A percentile compares a stretch with the other conserved stretches of the same genome.
These are phyloP conservation scores for Gracilaria gracilis DNA, from an alignment of 23 red algal genomes.

Conservation along the genomic window DNA sequence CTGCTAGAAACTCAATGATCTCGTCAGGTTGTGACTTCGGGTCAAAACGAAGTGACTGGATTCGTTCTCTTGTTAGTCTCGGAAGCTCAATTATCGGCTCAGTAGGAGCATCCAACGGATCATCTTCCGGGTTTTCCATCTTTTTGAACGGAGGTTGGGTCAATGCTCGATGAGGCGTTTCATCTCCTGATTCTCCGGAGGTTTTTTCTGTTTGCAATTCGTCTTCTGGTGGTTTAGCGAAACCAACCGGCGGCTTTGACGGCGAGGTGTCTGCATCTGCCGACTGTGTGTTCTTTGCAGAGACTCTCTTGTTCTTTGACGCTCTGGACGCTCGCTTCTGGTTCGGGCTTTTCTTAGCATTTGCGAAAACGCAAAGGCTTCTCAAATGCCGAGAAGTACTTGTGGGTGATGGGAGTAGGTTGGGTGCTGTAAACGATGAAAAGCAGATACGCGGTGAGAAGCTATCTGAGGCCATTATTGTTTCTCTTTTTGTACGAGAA, in stretches of 20 bases:
- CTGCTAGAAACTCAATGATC: slow-evolving; percentile 56
- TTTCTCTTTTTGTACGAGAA: neutral
- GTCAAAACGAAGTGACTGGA: slow-evolving; percentile 37
- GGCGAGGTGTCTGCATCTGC: neutral
- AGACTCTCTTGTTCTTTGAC: slow-evolving; percentile 28
- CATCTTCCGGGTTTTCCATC: slow-evolving; percentile 46
- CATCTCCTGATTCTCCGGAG: slow-evolving; percentile 49
- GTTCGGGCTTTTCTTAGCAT: slow-evolving; percentile 32
- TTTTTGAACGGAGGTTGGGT: slow-evolving; percentile 8
- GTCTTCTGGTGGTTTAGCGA: neutral
- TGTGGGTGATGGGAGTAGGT: neutral
- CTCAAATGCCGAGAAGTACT: neutral
- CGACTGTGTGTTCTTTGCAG: neutral
- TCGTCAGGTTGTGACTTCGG: slow-evolving; percentile 27
- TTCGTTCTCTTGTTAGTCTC: slow-evolving; percentile 11
- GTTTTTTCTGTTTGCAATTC: slow-evolving; percentile 22
- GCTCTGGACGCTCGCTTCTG: slow-evolving; percentile 15
- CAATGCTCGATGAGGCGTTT: slow-evolving; percentile 48
- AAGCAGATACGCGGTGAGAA: slow-evolving; percentile 1
- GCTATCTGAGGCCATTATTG: neutral
- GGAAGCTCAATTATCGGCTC: slow-evolving; percentile 25
- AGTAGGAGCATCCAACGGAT: slow-evolving; percentile 44
- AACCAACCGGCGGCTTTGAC: neutral
- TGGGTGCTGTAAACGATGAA: slow-evolving; percentile 10
- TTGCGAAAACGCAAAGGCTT: slow-evolving; percentile 16